phyloP scores from a whole-genome alignment of 2,329 filamentous ascomycete genomes.

The Cytospora schulzeri region DNA sequence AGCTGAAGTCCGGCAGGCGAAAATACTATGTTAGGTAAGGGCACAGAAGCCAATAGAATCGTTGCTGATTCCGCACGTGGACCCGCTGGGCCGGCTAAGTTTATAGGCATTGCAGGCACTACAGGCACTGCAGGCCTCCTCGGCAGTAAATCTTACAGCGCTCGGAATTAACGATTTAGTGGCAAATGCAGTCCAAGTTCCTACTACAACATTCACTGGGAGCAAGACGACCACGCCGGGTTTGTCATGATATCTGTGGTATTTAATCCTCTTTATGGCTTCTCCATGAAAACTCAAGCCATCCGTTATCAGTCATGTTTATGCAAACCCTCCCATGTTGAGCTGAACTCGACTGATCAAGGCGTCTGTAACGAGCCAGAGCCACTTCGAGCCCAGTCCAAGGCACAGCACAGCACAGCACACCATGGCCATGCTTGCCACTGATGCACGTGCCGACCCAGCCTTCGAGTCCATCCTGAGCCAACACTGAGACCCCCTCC shows the following conservation, averaged over 20 bases:
- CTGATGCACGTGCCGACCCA: neutral
- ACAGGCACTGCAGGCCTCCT: no score
- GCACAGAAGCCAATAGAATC: constrained; percentile 35
- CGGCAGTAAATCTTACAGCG: neutral
- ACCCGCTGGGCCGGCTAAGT: constrained; percentile 33
- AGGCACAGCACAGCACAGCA: no score
- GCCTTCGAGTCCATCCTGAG: neutral
- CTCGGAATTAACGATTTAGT: neutral
- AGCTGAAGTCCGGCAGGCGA: constrained; percentile 34
- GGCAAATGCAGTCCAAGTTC: neutral
- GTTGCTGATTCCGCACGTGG: constrained; percentile 26
- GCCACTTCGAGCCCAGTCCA: neutral
- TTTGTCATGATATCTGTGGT: no score
- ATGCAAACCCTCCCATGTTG: no score
- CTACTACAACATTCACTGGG: neutral
- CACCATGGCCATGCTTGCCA: neutral
- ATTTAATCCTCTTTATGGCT: neutral
- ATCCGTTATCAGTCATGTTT: neutral
- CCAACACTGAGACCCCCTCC: neutral
- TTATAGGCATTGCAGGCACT: no score
- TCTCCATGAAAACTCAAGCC: neutral
- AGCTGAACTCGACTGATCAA: neutral
- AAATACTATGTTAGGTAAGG: constrained; percentile 23
- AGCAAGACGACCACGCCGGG: neutral
- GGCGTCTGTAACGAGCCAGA: neutral